These are phyloP conservation scores for Rehmannia glutinosa DNA, from an alignment of 257 asterid species.

Conservation along the genomic window DNA sequence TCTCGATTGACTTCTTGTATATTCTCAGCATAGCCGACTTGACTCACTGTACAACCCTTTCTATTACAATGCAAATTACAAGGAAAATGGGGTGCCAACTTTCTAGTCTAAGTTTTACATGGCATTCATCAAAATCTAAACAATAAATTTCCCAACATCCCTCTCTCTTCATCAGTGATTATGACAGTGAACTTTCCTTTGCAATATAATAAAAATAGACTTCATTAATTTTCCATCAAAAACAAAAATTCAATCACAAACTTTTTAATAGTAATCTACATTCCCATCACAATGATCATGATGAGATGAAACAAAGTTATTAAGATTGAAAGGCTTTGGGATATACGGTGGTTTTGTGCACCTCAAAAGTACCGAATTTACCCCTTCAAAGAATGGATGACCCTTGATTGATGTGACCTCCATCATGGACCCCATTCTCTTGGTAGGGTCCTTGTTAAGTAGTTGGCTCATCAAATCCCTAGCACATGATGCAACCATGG, in stretches of 20 bases:
- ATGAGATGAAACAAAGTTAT: constrained; percentile 26
- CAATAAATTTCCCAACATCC: no score
- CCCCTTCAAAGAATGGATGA: constrained; percentile 65
- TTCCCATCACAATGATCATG: constrained; percentile 30
- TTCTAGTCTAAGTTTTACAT: no score
- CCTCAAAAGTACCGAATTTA: constrained; percentile 78
- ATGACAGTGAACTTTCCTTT: no score
- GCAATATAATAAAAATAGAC: background rate
- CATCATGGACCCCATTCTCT: constrained; percentile 65
- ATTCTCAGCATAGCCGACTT: no score
- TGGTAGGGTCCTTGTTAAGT: constrained; percentile 52
- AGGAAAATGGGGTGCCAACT: no score
- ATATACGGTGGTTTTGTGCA: constrained; percentile 57
- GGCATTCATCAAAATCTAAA: no score
- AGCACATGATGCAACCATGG: constrained; percentile 34
- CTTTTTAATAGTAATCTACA: constrained; percentile 41
- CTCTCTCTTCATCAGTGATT: no score
- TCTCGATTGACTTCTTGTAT: no score
- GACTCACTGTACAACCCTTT: no score
- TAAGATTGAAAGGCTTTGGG: constrained; percentile 33
- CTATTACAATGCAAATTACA: no score
- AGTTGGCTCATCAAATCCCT: constrained; percentile 56
- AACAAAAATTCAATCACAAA: background rate
- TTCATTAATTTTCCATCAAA: background rate
- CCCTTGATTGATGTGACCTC: constrained; percentile 71